phyloP scores from a whole-genome alignment of 495 filamentous ascomycete genomes.

The Daldinia vernicosa region DNA sequence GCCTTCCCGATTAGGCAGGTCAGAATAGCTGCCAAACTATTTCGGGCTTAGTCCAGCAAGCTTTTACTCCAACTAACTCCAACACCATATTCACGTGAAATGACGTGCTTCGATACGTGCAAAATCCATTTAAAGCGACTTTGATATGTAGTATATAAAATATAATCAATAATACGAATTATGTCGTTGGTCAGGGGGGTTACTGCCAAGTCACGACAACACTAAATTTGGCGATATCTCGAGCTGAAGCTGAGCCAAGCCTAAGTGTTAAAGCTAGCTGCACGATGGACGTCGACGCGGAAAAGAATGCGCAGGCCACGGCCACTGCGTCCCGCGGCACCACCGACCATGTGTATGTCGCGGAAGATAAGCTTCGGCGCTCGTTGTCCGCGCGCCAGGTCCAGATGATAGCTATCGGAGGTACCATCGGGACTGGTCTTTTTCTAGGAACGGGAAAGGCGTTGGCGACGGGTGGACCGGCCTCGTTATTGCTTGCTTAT shows the following conservation, averaged over 20 bases:
- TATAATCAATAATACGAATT: background rate
- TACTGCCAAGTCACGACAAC: background rate
- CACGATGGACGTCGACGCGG: constrained; percentile 34
- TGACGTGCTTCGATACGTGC: constrained; percentile 35
- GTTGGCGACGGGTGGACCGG: constrained; percentile 65
- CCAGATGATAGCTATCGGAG: constrained; percentile 71
- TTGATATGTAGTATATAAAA: background rate
- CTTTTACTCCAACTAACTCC: constrained; percentile 11
- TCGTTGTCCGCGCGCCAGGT: constrained; percentile 58
- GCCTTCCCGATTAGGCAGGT: constrained; percentile 33
- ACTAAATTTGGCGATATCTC: background rate
- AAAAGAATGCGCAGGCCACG: constrained; percentile 28
- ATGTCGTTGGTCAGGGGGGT: constrained; percentile 13
- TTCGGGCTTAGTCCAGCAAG: background rate
- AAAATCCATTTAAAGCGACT: constrained; percentile 1
- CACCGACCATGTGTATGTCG: constrained; percentile 21
- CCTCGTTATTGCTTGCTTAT: constrained; percentile 70
- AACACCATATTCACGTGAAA: constrained; percentile 35
- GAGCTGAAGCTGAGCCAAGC: background rate
- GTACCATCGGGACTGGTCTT: constrained; percentile 73
- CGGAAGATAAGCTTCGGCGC: constrained; percentile 29
- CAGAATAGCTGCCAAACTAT: background rate
- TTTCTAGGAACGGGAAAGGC: constrained; percentile 70
- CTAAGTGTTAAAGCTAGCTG: too few relatives aligned
- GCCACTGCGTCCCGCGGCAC: constrained; percentile 3